Percentiles rank a stretch among this genome's conserved stretches.
phyloP scores from a whole-genome alignment of 202 grass and related monocot genomes.

The Bolboschoenoplectus hybrid region DNA sequence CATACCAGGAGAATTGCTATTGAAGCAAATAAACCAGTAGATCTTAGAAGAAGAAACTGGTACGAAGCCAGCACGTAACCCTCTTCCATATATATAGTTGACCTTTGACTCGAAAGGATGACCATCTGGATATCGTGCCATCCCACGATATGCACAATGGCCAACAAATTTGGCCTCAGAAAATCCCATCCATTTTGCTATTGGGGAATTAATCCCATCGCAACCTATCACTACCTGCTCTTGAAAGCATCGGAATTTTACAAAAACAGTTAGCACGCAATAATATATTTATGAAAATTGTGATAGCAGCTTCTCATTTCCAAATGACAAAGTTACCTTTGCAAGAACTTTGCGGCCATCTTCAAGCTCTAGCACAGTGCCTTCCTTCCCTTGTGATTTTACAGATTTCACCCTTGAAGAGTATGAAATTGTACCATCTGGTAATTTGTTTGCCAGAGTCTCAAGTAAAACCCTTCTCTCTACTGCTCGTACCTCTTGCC shows the following conservation, averaged over 20 bases:
- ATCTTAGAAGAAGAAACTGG: conserved; percentile 78
- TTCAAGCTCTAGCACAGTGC: conserved; percentile 69
- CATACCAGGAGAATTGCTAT: conserved; percentile 60
- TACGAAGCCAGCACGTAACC: conserved; percentile 79
- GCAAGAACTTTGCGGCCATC: conserved; percentile 60
- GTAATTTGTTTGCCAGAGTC: conserved; percentile 69
- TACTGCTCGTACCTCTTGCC: conserved; percentile 85
- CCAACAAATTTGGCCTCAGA: conserved; percentile 80
- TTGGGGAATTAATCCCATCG: conserved; percentile 75
- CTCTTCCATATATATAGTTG: conserved; percentile 90
- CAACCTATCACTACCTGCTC: conserved; percentile 75
- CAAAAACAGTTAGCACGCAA: neutral
- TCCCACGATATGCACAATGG: conserved; percentile 77
- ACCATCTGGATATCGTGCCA: conserved; percentile 56
- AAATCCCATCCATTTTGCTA: conserved; percentile 96
- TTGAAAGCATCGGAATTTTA: neutral
- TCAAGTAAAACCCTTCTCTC: conserved; percentile 74
- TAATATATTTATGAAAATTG: neutral
- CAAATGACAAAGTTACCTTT: conserved; percentile 46
- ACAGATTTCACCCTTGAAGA: conserved; percentile 74
- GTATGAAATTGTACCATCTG: conserved; percentile 61
- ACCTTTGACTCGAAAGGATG: conserved; percentile 74
- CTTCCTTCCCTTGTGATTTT: conserved; percentile 51
- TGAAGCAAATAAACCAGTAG: conserved; percentile 98
- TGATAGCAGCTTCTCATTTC: conserved; percentile 12